Percentiles rank a stretch among this genome's conserved stretches.
Evolutionary conservation across 1,284 basidiomycete species (phyloP).

Genomic region (Meira nashicola): DNA sequence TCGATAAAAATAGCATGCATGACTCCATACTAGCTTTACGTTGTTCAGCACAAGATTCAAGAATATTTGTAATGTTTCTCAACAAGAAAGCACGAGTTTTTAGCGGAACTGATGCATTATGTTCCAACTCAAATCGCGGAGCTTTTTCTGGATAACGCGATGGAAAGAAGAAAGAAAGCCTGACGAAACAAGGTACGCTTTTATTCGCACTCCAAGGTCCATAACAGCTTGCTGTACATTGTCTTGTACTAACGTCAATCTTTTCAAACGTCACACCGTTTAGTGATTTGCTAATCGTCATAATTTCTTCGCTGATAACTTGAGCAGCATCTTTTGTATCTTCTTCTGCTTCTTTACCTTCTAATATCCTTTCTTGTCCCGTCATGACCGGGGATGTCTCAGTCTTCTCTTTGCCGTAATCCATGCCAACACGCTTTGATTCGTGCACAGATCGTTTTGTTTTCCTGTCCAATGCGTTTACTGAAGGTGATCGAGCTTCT

Average conservation of each 20-base stretch:
- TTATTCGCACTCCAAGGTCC: slow-evolving; percentile 40
- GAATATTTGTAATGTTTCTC: slow-evolving; percentile 11
- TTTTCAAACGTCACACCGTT: slow-evolving; percentile 37
- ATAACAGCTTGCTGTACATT: slow-evolving; percentile 17
- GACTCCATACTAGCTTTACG: slow-evolving; percentile 31
- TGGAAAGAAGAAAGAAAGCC: slow-evolving; percentile 42
- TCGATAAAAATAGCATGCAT: slow-evolving; percentile 34
- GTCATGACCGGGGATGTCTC: not conserved
- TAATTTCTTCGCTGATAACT: slow-evolving; percentile 15
- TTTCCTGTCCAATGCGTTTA: too few relatives aligned
- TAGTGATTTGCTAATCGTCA: slow-evolving; percentile 34
- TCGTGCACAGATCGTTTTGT: too few relatives aligned
- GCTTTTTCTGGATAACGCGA: slow-evolving; percentile 32
- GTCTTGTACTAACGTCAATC: slow-evolving; percentile 19
- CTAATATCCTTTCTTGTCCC: not conserved
- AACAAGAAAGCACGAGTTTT: slow-evolving; percentile 43
- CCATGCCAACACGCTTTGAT: too few relatives aligned
- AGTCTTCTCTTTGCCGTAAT: not conserved
- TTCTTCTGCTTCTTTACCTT: not conserved
- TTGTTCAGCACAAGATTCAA: not conserved
- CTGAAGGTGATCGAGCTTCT: slow-evolving; percentile 7
- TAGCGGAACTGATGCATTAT: slow-evolving; percentile 38
- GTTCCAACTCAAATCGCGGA: slow-evolving; percentile 45
- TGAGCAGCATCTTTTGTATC: slow-evolving; percentile 9
- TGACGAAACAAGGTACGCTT: slow-evolving; percentile 36